Evolutionary conservation across 495 filamentous ascomycete genomes (phyloP), one percentile per base, ranked within the genome.

Genomic region (Ascobolus immersus): DNA sequence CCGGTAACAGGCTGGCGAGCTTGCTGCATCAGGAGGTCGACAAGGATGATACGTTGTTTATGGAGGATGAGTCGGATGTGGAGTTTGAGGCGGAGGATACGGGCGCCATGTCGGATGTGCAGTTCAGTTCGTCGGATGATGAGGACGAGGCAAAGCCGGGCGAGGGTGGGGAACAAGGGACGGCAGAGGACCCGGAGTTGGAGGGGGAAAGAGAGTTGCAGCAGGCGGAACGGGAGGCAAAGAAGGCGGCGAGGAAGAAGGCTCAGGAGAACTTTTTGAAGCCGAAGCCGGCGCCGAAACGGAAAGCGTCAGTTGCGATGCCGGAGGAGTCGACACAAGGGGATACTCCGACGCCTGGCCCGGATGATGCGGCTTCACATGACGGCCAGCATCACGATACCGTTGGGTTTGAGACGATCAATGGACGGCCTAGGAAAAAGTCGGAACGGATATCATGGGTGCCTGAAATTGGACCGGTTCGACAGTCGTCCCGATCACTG

Each of bases 391-490:
- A 63, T 61, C 32, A 21, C 2, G 61, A 62, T 29, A 47, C 54
- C 28, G 52, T 53, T 6, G 42, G 38, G 5, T 32, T 41, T 4
- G 13, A 44, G 12, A 42, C 42, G 2, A 41, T 47, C 21, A 47
- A 56, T 33, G 48, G 73, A 13, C 65, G 75, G 37, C 73, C 72
- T 3, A 82, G 78, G 59, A 96, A 92, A 60, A 93, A 91, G 54
- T 80, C 77, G 3, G 86, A 93, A 54, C 68, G 81, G 26, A 60
- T 71, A 24, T 90, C 79, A 37, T 92, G 81, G 79, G 60, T 93
- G 19, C 81, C 59, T 6, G 74, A 76, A 36, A 80, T 91, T 44
- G 67, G 71, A 38, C 79, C 81, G 2, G 73, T 65, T 19, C 69
- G 86, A 39, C 69, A 76, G 17, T 93, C 84, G 0, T 73, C 73